Evolutionary conservation across 2,329 filamentous ascomycete species (phyloP).

Genomic region (Aspergillus ruber): DNA sequence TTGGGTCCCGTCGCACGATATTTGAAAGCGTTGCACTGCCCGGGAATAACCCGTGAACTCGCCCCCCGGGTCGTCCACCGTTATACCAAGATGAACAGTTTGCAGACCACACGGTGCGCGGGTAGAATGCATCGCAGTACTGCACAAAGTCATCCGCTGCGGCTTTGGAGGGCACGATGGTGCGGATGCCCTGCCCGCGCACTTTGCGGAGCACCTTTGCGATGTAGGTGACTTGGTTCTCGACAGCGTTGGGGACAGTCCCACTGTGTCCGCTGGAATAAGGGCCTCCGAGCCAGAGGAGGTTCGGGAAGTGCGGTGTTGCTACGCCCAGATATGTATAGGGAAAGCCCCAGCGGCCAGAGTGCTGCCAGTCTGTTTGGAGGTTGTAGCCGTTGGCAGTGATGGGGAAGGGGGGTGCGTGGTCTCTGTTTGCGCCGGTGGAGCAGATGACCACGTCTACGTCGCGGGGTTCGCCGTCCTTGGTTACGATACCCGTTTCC

Average conservation of each 20-base stretch:
- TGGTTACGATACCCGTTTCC: slow-evolving; percentile 53
- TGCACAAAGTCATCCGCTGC: slow-evolving; percentile 54
- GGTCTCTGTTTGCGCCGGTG: slow-evolving; percentile 59
- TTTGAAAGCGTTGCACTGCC: slow-evolving; percentile 60
- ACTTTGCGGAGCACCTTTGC: slow-evolving; percentile 64
- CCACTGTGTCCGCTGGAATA: slow-evolving; percentile 55
- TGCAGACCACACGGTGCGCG: slow-evolving; percentile 41
- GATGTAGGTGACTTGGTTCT: slow-evolving; percentile 60
- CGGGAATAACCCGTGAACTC: slow-evolving; percentile 65
- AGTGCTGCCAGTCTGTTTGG: slow-evolving; percentile 50
- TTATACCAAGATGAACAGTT: slow-evolving; percentile 69
- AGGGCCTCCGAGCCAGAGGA: slow-evolving; percentile 59
- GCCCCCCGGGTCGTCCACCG: slow-evolving; percentile 53
- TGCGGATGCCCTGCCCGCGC: slow-evolving; percentile 58
- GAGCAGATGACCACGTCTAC: slow-evolving; percentile 63
- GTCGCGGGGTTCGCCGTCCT: slow-evolving; percentile 50
- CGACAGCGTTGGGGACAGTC: slow-evolving; percentile 61
- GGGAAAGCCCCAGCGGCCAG: slow-evolving; percentile 54
- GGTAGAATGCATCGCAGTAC: slow-evolving; percentile 45
- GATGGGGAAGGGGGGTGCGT: slow-evolving; percentile 57
- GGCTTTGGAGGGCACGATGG: slow-evolving; percentile 50
- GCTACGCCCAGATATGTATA: slow-evolving; percentile 62
- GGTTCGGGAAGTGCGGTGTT: slow-evolving; percentile 61
- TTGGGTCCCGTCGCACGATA: slow-evolving; percentile 49
- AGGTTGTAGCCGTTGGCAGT: slow-evolving; percentile 50